phyloP scores from a whole-genome alignment of 1,139 yeast genomes.

The Yamadazyma spencermartinsiae region DNA sequence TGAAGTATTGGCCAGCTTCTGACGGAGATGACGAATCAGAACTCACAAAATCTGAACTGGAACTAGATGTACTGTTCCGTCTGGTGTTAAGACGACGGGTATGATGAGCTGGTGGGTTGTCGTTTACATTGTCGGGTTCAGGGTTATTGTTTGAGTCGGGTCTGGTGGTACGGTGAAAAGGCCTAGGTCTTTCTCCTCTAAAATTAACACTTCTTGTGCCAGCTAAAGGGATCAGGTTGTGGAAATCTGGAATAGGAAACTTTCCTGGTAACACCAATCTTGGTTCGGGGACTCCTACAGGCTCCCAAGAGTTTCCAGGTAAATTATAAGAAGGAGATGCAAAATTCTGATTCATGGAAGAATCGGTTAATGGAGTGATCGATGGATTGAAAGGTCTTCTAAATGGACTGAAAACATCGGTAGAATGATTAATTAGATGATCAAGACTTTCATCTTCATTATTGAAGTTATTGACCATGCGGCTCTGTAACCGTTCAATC shows the following conservation, averaged over 20 bases:
- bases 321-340: slow-evolving; percentile 19
- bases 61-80: neutral
- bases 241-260: slow-evolving; percentile 30
- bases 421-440: slow-evolving; percentile 31
- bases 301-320: slow-evolving; percentile 7
- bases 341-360: slow-evolving; percentile 41
- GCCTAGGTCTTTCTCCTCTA: slow-evolving; percentile 5
- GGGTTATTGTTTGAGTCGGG: neutral
- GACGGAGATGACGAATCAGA: slow-evolving; percentile 1
- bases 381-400: slow-evolving; percentile 38
- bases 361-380: slow-evolving; percentile 45
- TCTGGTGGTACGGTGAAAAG: neutral
- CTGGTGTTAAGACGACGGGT: neutral
- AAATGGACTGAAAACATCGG: slow-evolving; percentile 42
- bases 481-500: slow-evolving; percentile 16
- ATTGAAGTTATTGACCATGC: slow-evolving; percentile 13
- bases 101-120: neutral
- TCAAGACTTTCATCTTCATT: slow-evolving; percentile 21
- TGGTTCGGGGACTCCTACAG: slow-evolving; percentile 23
- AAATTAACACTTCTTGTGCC: slow-evolving; percentile 7
- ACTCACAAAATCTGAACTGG: slow-evolving; percentile 1
- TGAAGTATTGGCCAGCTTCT: slow-evolving; percentile 4
- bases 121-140: neutral
- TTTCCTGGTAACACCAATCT: slow-evolving; percentile 31
- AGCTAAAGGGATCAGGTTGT: slow-evolving; percentile 7